phyloP scores from a whole-genome alignment of 768 basidiomycete species.

The Mycena galopus region DNA sequence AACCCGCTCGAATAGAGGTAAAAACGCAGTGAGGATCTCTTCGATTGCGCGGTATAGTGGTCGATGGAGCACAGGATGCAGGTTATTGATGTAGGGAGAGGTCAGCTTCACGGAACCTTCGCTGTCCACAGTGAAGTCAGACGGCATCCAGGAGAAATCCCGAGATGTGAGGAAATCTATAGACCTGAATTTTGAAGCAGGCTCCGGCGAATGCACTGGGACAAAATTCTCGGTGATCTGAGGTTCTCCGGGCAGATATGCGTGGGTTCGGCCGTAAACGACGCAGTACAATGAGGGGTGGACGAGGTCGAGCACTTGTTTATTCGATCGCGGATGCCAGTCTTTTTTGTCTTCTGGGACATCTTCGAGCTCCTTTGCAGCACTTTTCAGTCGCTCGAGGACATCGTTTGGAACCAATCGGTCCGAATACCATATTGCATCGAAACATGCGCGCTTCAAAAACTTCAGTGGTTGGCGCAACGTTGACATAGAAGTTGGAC shows the following conservation, averaged over 20 bases:
- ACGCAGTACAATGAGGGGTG: slow-evolving; percentile 60
- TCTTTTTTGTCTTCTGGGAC: slow-evolving; percentile 53
- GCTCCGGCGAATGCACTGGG: not conserved
- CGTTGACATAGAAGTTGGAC: not conserved
- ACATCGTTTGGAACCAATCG: slow-evolving; percentile 28
- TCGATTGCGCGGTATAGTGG: slow-evolving; percentile 37
- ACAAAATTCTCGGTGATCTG: slow-evolving; percentile 12
- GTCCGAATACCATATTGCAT: slow-evolving; percentile 34
- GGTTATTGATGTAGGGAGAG: slow-evolving; percentile 44
- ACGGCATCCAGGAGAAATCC: slow-evolving; percentile 43
- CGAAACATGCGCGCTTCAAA: slow-evolving; percentile 30
- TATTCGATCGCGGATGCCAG: slow-evolving; percentile 43
- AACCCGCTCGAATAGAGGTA: slow-evolving; percentile 45
- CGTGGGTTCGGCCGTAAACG: slow-evolving; percentile 49
- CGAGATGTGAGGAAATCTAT: slow-evolving; percentile 21
- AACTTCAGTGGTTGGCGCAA: not conserved
- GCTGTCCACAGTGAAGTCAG: slow-evolving; percentile 40
- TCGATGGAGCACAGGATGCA: slow-evolving; percentile 35
- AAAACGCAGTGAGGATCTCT: slow-evolving; percentile 32
- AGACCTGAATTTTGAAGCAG: slow-evolving; percentile 21
- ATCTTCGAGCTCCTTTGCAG: slow-evolving; percentile 48
- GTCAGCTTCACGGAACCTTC: slow-evolving; percentile 34
- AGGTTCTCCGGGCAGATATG: not conserved
- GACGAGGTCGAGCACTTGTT: slow-evolving; percentile 42
- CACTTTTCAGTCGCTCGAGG: slow-evolving; percentile 41